Conservation (phyloP, 2,329 filamentous ascomycete species). For the Penicillium sp. region DNA sequence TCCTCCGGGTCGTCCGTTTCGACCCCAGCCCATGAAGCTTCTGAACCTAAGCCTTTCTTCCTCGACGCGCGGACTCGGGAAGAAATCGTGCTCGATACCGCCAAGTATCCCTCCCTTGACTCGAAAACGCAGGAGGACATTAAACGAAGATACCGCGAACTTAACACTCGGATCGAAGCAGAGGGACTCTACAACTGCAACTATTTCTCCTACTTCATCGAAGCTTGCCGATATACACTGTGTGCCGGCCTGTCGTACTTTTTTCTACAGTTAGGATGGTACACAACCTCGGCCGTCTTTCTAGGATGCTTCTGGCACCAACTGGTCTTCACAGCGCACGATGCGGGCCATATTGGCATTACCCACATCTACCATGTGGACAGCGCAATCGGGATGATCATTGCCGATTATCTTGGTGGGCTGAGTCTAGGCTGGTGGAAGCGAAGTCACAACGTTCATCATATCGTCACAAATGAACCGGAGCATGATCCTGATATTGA, state of each 20-base stretch:
- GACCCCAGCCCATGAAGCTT: conserved; percentile 28
- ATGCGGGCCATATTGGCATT: conserved; percentile 96
- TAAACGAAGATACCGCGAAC: conserved; percentile 77
- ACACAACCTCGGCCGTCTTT: conserved; percentile 70
- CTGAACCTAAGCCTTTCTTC: conserved; percentile 60
- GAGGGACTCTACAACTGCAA: conserved; percentile 84
- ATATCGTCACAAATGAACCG: conserved; percentile 92
- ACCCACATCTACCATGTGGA: conserved; percentile 88
- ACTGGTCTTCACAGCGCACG: conserved; percentile 89
- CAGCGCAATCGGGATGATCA: conserved; percentile 83
- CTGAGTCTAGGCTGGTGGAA: conserved; percentile 98
- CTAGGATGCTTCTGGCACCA: conserved; percentile 93
- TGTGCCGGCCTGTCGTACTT: conserved; percentile 67
- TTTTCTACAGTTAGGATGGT: conserved; percentile 69
- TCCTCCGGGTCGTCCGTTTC: conserved; percentile 37
- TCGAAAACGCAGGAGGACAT: conserved; percentile 74
- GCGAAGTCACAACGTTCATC: conserved; percentile 91
- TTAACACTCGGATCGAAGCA: conserved; percentile 72
- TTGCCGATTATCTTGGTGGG: conserved; percentile 88
- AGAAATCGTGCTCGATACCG: conserved; percentile 75
- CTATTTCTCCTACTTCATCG: conserved; percentile 77
- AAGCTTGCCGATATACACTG: conserved; percentile 72
- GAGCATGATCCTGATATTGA: conserved; percentile 97
- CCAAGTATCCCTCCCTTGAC: conserved; percentile 82
- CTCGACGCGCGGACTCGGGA: conserved; percentile 75